Evolutionary conservation across 1,284 basidiomycete genomes (phyloP).

Genomic region (Pseudozyma sp.): DNA sequence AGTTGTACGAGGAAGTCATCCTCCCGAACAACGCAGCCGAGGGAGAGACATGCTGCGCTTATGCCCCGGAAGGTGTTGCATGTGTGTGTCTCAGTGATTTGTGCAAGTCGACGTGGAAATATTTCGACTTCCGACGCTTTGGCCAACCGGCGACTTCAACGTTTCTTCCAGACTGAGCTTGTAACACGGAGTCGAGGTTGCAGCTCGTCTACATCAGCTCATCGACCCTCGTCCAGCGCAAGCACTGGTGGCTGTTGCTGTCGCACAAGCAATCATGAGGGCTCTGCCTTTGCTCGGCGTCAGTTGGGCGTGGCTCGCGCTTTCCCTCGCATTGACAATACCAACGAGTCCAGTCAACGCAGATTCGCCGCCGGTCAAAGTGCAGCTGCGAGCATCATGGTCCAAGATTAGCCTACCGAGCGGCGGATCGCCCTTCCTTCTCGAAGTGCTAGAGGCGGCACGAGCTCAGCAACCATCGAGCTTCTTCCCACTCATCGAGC

Average conservation of each 20-base stretch:
- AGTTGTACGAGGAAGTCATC: too few species aligned
- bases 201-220: neutral
- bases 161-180: conserved; percentile 13
- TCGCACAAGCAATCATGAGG: conserved; percentile 14
- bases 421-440: conserved; percentile 69
- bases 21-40: too few species aligned
- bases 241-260: neutral
- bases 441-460: conserved; percentile 82
- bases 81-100: conserved; percentile 1
- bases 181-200: neutral
- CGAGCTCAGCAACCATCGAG: conserved; percentile 36
- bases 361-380: conserved; percentile 76
- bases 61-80: neutral
- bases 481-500: conserved; percentile 52
- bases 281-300: conserved; percentile 21
- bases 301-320: conserved; percentile 32
- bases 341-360: conserved; percentile 8
- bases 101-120: conserved; percentile 25
- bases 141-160: conserved; percentile 11
- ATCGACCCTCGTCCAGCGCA: too few species aligned
- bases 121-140: conserved; percentile 14
- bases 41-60: neutral
- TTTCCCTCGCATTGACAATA: conserved; percentile 12
- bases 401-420: conserved; percentile 70
- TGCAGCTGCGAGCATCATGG: conserved; percentile 85